Conservation (phyloP, 2,329 filamentous ascomycete species). For the Monosporascus sp. region DNA sequence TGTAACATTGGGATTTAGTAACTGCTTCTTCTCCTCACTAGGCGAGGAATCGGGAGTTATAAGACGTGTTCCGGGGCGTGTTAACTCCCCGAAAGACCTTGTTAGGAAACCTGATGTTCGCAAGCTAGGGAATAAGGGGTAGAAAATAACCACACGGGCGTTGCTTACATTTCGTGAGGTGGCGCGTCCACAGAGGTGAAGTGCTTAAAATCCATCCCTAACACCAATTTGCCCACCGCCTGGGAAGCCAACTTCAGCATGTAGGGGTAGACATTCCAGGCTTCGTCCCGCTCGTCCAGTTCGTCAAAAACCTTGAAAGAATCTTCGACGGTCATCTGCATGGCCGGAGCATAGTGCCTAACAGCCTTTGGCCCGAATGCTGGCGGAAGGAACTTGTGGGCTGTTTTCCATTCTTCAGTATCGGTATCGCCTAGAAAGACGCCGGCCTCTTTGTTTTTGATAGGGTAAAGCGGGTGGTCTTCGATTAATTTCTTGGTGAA, state of each 20-base stretch:
- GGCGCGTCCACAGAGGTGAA: slow-evolving; percentile 40
- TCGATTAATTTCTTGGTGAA: slow-evolving; percentile 50
- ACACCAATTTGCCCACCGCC: slow-evolving; percentile 37
- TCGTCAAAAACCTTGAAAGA: slow-evolving; percentile 45
- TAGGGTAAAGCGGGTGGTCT: slow-evolving; percentile 40
- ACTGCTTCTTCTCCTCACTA: too few species aligned
- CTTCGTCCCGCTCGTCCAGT: slow-evolving; percentile 42
- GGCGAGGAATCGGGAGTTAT: too few species aligned
- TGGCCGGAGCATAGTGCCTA: slow-evolving; percentile 53
- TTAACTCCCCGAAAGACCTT: too few species aligned
- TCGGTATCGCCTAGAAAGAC: slow-evolving; percentile 47
- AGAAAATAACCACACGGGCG: too few species aligned
- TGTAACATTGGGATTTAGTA: too few species aligned
- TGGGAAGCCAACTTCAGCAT: slow-evolving; percentile 46
- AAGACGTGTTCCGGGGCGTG: too few species aligned
- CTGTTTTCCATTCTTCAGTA: slow-evolving; percentile 41
- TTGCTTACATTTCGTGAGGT: slow-evolving; percentile 37
- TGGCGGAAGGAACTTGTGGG: slow-evolving; percentile 59
- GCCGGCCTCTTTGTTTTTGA: slow-evolving; percentile 37
- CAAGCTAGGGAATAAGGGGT: too few species aligned
- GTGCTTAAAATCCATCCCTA: slow-evolving; percentile 41
- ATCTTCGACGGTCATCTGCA: slow-evolving; percentile 50
- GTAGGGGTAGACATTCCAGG: slow-evolving; percentile 44
- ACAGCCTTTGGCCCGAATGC: slow-evolving; percentile 55
- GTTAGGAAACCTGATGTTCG: too few species aligned